These are phyloP conservation scores for Calonectria henricotiae DNA, from an alignment of 2,329 filamentous ascomycete genomes.

Conservation along the genomic window DNA sequence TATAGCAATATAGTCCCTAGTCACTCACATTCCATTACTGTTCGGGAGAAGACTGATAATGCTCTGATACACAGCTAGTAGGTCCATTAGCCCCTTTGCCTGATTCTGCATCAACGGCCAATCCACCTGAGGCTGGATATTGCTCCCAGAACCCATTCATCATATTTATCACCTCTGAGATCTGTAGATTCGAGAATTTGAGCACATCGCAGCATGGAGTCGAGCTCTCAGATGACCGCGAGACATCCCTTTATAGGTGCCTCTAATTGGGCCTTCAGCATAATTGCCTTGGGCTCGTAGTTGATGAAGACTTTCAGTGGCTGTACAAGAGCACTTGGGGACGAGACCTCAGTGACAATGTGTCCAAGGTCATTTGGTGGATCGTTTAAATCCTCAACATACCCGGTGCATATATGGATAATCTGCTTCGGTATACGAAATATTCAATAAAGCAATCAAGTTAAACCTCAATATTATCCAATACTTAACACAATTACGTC, in stretches of 20 bases:
- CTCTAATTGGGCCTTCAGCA: neutral
- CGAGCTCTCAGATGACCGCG: neutral
- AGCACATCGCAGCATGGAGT: neutral
- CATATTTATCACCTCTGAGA: neutral
- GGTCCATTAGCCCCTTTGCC: neutral
- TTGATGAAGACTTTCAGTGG: neutral
- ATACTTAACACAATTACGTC: too few relatives aligned
- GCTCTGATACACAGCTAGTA: neutral
- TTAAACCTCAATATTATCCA: too few relatives aligned
- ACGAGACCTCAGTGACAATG: neutral
- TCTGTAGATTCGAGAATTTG: neutral
- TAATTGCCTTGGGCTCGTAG: neutral
- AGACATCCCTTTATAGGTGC: neutral
- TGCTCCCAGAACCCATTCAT: neutral
- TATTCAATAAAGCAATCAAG: too few relatives aligned
- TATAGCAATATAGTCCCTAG: too few relatives aligned
- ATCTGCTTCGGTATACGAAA: neutral
- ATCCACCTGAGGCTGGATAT: neutral
- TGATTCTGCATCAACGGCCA: slow-evolving; percentile 8
- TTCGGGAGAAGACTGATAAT: neutral
- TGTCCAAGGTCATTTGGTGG: neutral
- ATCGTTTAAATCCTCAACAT: neutral
- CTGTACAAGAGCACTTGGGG: neutral
- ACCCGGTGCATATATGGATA: neutral
- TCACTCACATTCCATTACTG: slow-evolving; percentile 1